Evolutionary conservation across 345 rosid genomes (phyloP), one percentile per base, ranked within the genome.

Genomic region (Hibiscus tridactylites): DNA sequence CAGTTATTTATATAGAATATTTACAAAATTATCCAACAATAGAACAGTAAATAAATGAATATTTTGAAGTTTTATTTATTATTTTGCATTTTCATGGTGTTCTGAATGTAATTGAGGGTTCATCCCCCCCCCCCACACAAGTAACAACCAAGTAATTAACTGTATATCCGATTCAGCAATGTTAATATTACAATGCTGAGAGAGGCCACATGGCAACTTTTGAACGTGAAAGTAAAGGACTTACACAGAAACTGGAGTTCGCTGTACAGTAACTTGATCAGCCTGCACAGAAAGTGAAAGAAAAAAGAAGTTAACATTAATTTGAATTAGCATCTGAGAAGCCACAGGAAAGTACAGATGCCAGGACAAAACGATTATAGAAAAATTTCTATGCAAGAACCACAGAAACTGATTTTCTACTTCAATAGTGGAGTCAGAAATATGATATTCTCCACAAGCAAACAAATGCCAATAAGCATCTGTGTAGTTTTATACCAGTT

Each of bases 231-330:
- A 73, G 68, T 65, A 54, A 65, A 69, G 44, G 74, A 84, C 98
- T 91, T 81, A 94, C 98, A 85, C 88, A 61, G 95, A 85, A 76
- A 90, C 84, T 16, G 98, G 98, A 77, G 85, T 81, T 35, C 95
- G 85, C 79, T 90, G 94, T 72, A 76, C 67, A 9, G 89, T 78
- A 54, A 82, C 91, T 79, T 86, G 86, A 64, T 85, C 85, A 60
- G 84, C 80, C 98, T 94, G 96, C 90, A 86, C 29, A 79, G 12
- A 24, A 42, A 75, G 80, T 57, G 67, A 73, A 74, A 69, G 35
- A 19, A 73, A 56, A 29, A 26, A 79, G 12, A 75, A 16, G 24
- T 68, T 65, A 65, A 19, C 16, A 74, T 72, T 59, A 29, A 80
- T 71, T 31, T 73, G 35, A 42, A 37, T 31, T 26, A 74, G 3